These are phyloP conservation scores for Amaranthus palmeri DNA, from an alignment of 148 eudicot species.

Conservation along the genomic window DNA sequence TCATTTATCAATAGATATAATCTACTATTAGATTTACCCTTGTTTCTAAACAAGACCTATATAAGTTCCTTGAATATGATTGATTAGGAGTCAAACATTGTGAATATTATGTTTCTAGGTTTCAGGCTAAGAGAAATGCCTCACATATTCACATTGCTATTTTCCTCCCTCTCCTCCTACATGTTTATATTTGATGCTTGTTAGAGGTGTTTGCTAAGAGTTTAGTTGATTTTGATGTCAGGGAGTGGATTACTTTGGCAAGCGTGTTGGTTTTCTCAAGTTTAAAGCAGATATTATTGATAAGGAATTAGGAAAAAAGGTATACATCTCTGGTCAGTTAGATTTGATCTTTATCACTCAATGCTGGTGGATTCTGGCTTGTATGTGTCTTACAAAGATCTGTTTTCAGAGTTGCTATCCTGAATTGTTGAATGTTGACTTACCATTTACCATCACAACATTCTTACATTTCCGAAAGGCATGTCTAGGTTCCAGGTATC, in stretches of 20 bases:
- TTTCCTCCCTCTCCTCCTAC: neutral
- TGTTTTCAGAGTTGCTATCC: neutral
- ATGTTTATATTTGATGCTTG: constrained; percentile 1
- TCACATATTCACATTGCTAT: neutral
- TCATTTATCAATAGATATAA: too few species aligned
- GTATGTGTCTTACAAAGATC: neutral
- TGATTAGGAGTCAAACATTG: too few species aligned
- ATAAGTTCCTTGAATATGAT: too few species aligned
- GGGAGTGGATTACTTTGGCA: constrained; percentile 94
- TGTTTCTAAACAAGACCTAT: too few species aligned
- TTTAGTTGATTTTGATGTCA: constrained; percentile 25
- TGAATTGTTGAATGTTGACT: constrained; percentile 2
- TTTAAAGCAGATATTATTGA: constrained; percentile 84
- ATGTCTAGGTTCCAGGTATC: constrained; percentile 86
- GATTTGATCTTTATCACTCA: neutral
- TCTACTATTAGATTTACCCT: too few species aligned
- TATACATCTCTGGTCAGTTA: constrained; percentile 19
- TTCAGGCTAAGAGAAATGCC: too few species aligned
- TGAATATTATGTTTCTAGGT: too few species aligned
- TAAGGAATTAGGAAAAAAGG: constrained; percentile 74
- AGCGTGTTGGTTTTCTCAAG: constrained; percentile 89
- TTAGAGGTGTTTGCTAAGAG: neutral
- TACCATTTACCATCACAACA: neutral
- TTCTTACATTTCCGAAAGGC: neutral
- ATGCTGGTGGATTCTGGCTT: neutral